Conservation (phyloP, 2,329 filamentous ascomycete genomes). For the Emmonsiellopsis sp. region DNA sequence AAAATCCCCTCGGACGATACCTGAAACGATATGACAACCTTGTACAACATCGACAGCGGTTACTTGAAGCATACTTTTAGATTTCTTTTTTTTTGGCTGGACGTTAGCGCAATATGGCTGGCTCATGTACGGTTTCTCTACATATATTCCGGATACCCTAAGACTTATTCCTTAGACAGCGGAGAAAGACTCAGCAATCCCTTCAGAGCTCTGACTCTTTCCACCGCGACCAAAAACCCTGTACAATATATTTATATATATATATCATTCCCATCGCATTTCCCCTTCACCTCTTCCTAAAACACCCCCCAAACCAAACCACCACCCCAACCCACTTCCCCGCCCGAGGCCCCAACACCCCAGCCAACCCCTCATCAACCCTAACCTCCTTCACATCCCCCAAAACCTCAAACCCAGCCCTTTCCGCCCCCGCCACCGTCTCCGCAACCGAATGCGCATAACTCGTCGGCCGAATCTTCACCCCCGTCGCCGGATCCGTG, state of each 20-base stretch:
- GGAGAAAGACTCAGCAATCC: too few relatives aligned
- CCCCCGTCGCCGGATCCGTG: conserved; percentile 41
- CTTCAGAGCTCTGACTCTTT: too few relatives aligned
- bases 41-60: conserved; percentile 53
- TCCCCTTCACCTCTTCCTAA: conserved; percentile 24
- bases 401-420: conserved; percentile 38
- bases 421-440: conserved; percentile 39
- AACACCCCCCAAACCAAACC: conserved; percentile 46
- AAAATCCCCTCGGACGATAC: conserved; percentile 49
- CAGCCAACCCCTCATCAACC: conserved; percentile 48
- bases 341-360: conserved; percentile 50
- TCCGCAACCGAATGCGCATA: conserved; percentile 48
- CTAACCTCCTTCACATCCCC: conserved; percentile 35
- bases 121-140: background rate
- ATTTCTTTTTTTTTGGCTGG: background rate
- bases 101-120: background rate
- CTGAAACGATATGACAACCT: conserved; percentile 54
- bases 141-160: background rate
- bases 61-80: conserved; percentile 45
- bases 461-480: conserved; percentile 52
- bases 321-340: conserved; percentile 53
- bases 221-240: too few relatives aligned
- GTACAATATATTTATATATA: too few relatives aligned
- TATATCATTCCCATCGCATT: too few relatives aligned
- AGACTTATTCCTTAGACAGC: too few relatives aligned